Percentiles rank a stretch among this genome's conserved stretches.
phyloP scores from a whole-genome alignment of 345 rosid species.

The Syzygium grande region DNA sequence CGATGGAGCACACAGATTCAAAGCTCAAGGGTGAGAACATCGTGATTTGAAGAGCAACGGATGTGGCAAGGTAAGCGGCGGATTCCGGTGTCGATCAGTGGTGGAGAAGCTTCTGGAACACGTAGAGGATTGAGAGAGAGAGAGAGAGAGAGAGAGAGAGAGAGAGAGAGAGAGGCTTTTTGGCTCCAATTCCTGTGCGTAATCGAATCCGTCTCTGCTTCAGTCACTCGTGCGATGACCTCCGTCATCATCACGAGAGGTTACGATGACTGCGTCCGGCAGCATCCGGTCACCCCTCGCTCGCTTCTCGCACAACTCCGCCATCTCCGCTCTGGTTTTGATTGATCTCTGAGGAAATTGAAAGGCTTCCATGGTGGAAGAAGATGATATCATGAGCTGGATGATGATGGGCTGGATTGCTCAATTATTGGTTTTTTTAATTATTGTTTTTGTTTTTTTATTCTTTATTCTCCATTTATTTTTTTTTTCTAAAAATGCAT shows the following conservation, averaged over 20 bases:
- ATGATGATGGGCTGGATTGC: neutral
- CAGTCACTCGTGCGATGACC: neutral
- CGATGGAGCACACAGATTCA: neutral
- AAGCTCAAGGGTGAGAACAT: neutral
- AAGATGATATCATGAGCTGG: neutral
- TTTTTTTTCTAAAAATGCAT: too few relatives aligned
- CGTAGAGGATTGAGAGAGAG: too few relatives aligned
- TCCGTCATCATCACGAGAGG: too few relatives aligned
- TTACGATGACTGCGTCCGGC: too few relatives aligned
- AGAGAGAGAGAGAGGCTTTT: too few relatives aligned
- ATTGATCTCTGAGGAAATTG: neutral
- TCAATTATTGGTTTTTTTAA: neutral
- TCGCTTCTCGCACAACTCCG: neutral
- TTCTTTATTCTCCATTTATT: too few relatives aligned
- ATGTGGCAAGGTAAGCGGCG: neutral
- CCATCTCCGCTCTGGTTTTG: neutral
- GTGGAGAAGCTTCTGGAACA: neutral
- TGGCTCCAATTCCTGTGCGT: too few relatives aligned
- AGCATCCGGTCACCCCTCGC: too few relatives aligned
- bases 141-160: accelerated
- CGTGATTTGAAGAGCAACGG: neutral
- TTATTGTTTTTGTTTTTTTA: too few relatives aligned
- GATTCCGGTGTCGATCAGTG: neutral
- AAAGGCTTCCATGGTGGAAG: neutral
- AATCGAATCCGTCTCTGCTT: too few relatives aligned